phyloP scores from a whole-genome alignment of 2,329 filamentous ascomycete species.

The Sarocladium oryzae region DNA sequence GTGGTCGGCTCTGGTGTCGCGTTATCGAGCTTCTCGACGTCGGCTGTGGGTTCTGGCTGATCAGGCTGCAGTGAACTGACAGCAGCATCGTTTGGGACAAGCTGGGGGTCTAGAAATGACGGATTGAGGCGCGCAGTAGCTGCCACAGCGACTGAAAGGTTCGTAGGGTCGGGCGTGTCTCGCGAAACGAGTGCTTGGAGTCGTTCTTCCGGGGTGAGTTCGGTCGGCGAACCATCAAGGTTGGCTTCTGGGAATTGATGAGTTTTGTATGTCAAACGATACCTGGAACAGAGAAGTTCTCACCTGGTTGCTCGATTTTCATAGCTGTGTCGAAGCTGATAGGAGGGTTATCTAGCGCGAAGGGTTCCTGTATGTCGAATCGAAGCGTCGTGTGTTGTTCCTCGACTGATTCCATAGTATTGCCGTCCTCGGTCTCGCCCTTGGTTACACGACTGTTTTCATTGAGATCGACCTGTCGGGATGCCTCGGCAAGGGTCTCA shows the following conservation, averaged over 20 bases:
- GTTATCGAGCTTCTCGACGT: neutral
- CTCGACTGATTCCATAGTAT: constrained; percentile 21
- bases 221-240: constrained; percentile 19
- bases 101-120: constrained; percentile 47
- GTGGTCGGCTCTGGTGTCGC: neutral
- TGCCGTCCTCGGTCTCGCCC: constrained; percentile 18
- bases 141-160: constrained; percentile 49
- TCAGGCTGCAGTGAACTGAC: neutral
- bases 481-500: constrained; percentile 83
- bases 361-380: constrained; percentile 53
- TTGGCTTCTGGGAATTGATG: neutral
- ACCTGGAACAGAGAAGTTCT: neutral
- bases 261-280: neutral
- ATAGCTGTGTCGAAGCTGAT: constrained; percentile 36
- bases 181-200: constrained; percentile 39
- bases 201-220: constrained; percentile 42
- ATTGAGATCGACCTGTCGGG: constrained; percentile 66
- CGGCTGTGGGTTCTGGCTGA: neutral
- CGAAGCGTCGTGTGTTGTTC: constrained; percentile 24
- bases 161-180: constrained; percentile 37
- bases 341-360: constrained; percentile 50
- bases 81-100: constrained; percentile 17
- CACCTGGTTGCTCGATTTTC: constrained; percentile 21
- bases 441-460: constrained; percentile 51
- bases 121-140: constrained; percentile 50